Evolutionary conservation across 73 alveolate genomes (phyloP), one percentile per base, ranked within the genome.

Genomic region (Paramecium primaurelia): DNA sequence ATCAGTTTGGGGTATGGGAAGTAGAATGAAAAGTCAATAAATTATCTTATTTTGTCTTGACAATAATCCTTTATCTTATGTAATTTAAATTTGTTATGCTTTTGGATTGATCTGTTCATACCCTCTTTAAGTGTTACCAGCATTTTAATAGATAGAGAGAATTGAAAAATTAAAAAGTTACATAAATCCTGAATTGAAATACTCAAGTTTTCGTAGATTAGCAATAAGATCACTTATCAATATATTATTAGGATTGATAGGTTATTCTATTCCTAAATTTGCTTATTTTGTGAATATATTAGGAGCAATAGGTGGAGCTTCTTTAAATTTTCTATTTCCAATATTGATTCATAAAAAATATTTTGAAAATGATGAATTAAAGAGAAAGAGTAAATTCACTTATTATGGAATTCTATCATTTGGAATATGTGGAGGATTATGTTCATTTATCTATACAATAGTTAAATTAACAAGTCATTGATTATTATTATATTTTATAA

Each of bases 251-350:
- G 91, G 77, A 40, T 80, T 80, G 16, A 80, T 47, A 0, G 91
- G 91, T 6, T 80, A 80, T 25, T 34, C 51, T 38, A 47, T 80
- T 26, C 91, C 91, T 32, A 32, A 42, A 47, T 80, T 80, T 80
- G 91, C 91, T 12, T 47, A 80, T 47, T 80, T 80, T 80, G 58
- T 49, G 22, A 80, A 80, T 25, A 47, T 80, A 8, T 32, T 80
- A 10, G 91, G 91, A 32, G 47, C 91, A 3, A 26, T 80, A 22
- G 91, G 91, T 0, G 91, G 91, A 44, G 75, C 91, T n/a, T 80
- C 91, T 6, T 25, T 80, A 20, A 80, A 80, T 49, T 26, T 42
- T 45, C 32, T 80, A 20, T 80, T 80, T 25, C 91, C 91, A 44
- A 44, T 42, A 2, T 26, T 80, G 42, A 47, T 80, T 18, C 75